These are phyloP conservation scores for Schrenkiella parvula DNA, from an alignment of 345 rosid genomes.

Conservation along the genomic window DNA sequence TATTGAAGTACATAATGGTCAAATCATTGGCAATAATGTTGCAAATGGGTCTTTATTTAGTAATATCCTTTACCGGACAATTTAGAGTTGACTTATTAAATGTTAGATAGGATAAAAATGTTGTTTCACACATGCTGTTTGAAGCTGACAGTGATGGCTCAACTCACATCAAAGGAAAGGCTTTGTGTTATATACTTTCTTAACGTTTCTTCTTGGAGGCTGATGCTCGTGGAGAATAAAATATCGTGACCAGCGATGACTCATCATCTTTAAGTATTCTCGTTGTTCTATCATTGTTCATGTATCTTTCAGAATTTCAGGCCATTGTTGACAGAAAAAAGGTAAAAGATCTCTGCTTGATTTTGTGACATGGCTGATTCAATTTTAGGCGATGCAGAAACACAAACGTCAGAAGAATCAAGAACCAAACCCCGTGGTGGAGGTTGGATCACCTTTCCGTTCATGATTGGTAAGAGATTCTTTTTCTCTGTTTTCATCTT, in stretches of 20 bases:
- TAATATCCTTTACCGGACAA: constrained; percentile 10
- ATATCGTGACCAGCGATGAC: constrained; percentile 2
- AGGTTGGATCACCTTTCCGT: constrained; percentile 54
- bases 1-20: neutral
- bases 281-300: constrained; percentile 9
- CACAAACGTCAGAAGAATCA: neutral
- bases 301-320: neutral
- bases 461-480: constrained; percentile 40
- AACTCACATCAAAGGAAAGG: neutral
- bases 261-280: neutral
- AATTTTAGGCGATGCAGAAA: constrained; percentile 11
- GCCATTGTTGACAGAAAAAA: constrained; percentile 5
- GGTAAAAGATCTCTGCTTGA: neutral
- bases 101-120: neutral
- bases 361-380: constrained; percentile 20
- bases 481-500: constrained; percentile 12
- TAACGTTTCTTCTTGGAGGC: constrained; percentile 15
- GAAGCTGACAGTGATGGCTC: constrained; percentile 22
- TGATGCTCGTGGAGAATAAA: constrained; percentile 24
- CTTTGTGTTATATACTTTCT: neutral
- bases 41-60: constrained; percentile 3
- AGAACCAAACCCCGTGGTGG: constrained; percentile 30
- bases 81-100: constrained; percentile 17
- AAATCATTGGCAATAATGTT: constrained; percentile 2
- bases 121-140: constrained; percentile 10